Evolutionary conservation across 768 basidiomycete species (phyloP).

Genomic region (Hypholoma sublateritium): DNA sequence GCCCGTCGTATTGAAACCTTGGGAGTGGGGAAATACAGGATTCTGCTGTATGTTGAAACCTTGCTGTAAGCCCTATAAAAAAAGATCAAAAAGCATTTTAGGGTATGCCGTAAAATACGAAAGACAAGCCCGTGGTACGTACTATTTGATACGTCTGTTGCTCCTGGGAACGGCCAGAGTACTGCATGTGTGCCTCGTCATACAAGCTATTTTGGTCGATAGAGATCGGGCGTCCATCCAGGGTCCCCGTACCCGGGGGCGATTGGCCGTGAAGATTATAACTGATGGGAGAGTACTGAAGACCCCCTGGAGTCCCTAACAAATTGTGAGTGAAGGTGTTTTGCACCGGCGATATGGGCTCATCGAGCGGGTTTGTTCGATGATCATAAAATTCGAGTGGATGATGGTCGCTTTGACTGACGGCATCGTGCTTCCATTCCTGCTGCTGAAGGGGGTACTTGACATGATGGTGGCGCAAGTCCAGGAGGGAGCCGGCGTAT

Average conservation of each 20-base stretch:
- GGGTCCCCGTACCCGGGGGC: conserved; percentile 58
- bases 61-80: no score
- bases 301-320: conserved; percentile 30
- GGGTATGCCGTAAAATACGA: no score
- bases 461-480: conserved; percentile 39
- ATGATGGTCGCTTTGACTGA: conserved; percentile 28
- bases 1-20: no score
- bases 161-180: no score
- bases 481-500: conserved; percentile 43
- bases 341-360: conserved; percentile 55
- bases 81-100: no score
- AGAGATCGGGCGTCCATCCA: no score
- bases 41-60: no score
- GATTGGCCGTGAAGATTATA: conserved; percentile 61
- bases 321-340: conserved; percentile 48
- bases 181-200: no score
- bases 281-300: conserved; percentile 47
- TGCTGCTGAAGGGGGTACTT: conserved; percentile 31
- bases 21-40: no score
- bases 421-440: conserved; percentile 39
- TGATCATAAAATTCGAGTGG: conserved; percentile 28
- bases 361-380: conserved; percentile 36
- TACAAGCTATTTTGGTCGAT: no score
- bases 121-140: no score
- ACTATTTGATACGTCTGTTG: no score